Evolutionary conservation across 192 early-diverging fungal genomes (phyloP).

Genomic region (Pecoramyces ruminantium): DNA sequence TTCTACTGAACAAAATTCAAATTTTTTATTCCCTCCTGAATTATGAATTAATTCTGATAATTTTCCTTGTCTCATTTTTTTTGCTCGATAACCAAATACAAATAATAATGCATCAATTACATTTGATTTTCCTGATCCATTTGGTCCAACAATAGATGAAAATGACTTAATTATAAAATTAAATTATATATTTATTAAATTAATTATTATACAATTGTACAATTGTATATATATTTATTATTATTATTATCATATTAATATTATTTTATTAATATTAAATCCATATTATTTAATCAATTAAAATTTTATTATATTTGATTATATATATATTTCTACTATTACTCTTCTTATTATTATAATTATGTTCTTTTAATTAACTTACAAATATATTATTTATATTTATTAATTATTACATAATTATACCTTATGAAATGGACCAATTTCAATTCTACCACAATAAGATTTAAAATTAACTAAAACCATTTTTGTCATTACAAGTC

Average conservation of each 20-base stretch:
- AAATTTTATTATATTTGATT: too few species aligned
- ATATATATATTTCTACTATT: too few species aligned
- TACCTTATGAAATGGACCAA: slow-evolving; percentile 96
- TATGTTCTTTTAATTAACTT: too few species aligned
- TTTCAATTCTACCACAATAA: slow-evolving; percentile 73
- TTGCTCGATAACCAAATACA: slow-evolving; percentile 95
- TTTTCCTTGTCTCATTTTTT: slow-evolving; percentile 93
- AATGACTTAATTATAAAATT: slow-evolving; percentile 36
- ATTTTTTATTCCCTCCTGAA: slow-evolving; percentile 53
- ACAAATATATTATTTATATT: too few species aligned
- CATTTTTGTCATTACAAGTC: slow-evolving; percentile 64
- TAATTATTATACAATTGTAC: too few species aligned
- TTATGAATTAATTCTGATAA: slow-evolving; percentile 89
- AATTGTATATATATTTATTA: too few species aligned
- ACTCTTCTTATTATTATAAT: too few species aligned
- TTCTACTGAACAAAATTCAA: slow-evolving; percentile 68
- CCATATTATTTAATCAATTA: too few species aligned
- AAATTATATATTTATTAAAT: too few species aligned
- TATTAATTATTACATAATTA: too few species aligned
- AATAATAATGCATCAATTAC: slow-evolving; percentile 95
- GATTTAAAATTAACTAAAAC: slow-evolving; percentile 92
- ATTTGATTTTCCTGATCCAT: slow-evolving; percentile 96
- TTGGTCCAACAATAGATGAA: slow-evolving; percentile 80
- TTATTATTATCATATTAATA: too few species aligned
- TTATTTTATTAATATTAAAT: too few species aligned